Base-by-base conservation (phyloP, 1,284 basidiomycete species). In the Tylopilus sp. region DNA sequence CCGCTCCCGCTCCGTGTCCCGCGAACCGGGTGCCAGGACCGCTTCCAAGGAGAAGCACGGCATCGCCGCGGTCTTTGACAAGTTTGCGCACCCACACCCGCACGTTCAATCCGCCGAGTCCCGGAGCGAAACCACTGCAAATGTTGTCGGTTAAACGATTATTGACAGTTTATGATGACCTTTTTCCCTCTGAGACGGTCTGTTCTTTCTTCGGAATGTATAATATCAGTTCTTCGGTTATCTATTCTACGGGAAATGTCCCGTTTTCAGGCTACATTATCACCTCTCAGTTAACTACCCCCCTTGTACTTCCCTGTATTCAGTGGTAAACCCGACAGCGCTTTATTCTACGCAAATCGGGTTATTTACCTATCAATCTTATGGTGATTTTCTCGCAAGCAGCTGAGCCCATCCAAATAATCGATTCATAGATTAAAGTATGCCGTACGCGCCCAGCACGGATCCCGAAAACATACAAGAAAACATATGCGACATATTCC, bases 1-100 rank as follows among this genome's bases (percentile, higher is more conserved):
- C 49, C 78, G 77, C 34, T 71, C 75, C 12, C 69, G 70, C 34
- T 75, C 73, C 15, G 59, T 39, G 3, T 73, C 74, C n/a, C 71
- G 72, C 17, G 70, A 72, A 30, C 64, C 68, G 10, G 50, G 47
- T 4, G 44, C 35, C 40, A 61, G 66, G 38, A 56, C 59, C 11
- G 7, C 17, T 9, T 67, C 67, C 9, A 66, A 65, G 59, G 69
- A 66, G 14, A 69, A 62, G 40, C 66, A 65, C 9, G 63, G 65
- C 12, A 53, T 71, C 28, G 49, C 66, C 9, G 68, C 60, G 0
- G 47, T 70, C 3, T 54, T 68, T 28, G 60, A 65, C 56, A 70
- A 59, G 31, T 20, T 66, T 8, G 48, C 59, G 2, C 66, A 69
- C 24, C 61, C 54, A 3, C 62, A 58, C 39, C 35, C 20, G 9